These are phyloP conservation scores for Apiospora kogelbergensis DNA, from an alignment of 2,329 filamentous ascomycete species.

Conservation along the genomic window DNA sequence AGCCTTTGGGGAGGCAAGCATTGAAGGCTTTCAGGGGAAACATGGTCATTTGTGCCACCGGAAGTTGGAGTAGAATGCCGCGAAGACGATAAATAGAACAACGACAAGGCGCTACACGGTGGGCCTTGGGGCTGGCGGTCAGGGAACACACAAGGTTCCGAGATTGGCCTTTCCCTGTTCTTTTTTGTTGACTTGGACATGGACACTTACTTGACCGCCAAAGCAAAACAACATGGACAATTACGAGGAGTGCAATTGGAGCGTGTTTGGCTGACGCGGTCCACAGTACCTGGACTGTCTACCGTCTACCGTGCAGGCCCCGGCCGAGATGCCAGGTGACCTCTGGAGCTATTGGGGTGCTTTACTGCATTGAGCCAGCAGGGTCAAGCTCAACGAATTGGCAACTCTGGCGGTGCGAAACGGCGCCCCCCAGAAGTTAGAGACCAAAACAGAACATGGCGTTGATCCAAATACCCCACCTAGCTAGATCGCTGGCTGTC, in stretches of 20 bases:
- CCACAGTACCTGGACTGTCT: neutral
- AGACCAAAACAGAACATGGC: neutral
- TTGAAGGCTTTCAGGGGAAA: neutral
- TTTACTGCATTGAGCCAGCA: neutral
- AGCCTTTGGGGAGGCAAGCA: neutral
- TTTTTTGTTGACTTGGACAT: neutral
- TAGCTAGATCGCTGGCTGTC: neutral
- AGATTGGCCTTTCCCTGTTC: neutral
- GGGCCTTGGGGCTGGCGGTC: neutral
- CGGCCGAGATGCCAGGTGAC: neutral
- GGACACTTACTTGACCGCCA: neutral
- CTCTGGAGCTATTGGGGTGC: neutral
- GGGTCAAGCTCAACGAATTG: conserved; percentile 2
- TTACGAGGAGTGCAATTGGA: neutral
- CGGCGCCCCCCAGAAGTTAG: neutral
- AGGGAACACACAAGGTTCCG: neutral
- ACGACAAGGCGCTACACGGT: neutral
- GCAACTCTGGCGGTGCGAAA: neutral
- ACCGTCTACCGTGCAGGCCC: neutral
- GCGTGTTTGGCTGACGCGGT: neutral
- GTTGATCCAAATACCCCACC: neutral
- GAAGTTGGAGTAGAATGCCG: neutral
- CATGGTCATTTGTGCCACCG: neutral
- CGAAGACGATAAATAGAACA: neutral
- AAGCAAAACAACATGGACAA: neutral